A percentile compares a stretch with the other conserved stretches of the same genome.
Evolutionary conservation across 495 filamentous ascomycete genomes (phyloP).

Genomic region (Penicillium pancosmium): DNA sequence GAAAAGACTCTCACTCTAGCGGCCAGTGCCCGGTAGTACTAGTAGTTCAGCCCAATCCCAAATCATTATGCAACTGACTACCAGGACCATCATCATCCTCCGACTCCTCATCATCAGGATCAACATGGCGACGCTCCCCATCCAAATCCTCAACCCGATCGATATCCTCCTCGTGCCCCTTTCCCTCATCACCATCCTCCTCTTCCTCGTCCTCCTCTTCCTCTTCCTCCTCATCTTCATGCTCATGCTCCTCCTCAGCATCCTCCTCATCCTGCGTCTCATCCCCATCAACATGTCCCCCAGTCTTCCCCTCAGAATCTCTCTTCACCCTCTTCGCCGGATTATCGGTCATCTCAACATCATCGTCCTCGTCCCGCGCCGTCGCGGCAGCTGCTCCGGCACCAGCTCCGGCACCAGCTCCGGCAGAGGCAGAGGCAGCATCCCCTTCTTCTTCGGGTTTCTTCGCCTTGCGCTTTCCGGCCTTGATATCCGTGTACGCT

Average conservation of each 20-base stretch:
- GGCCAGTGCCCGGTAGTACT: too few species aligned
- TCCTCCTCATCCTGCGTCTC: slow-evolving; percentile 55
- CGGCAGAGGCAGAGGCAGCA: slow-evolving; percentile 34
- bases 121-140: slow-evolving; percentile 31
- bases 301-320: slow-evolving; percentile 43
- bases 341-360: slow-evolving; percentile 42
- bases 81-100: slow-evolving; percentile 48
- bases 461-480: slow-evolving; percentile 66
- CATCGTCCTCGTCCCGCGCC: slow-evolving; percentile 40
- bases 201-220: slow-evolving; percentile 49
- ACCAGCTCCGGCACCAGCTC: too few species aligned
- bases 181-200: slow-evolving; percentile 41
- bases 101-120: slow-evolving; percentile 48
- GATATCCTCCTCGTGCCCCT: slow-evolving; percentile 56
- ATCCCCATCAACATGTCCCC: slow-evolving; percentile 44
- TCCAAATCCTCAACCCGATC: slow-evolving; percentile 68
- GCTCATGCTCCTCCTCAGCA: slow-evolving; percentile 54
- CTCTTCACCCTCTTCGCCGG: slow-evolving; percentile 50
- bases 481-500: slow-evolving; percentile 62
- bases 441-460: slow-evolving; percentile 49
- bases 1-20: background rate
- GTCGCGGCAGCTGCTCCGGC: too few species aligned
- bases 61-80: slow-evolving; percentile 45
- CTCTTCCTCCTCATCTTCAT: slow-evolving; percentile 56
- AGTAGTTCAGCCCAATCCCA: slow-evolving; percentile 43